Evolutionary conservation across 2,329 filamentous ascomycete genomes (phyloP).

Genomic region (Aspergillus sojae): DNA sequence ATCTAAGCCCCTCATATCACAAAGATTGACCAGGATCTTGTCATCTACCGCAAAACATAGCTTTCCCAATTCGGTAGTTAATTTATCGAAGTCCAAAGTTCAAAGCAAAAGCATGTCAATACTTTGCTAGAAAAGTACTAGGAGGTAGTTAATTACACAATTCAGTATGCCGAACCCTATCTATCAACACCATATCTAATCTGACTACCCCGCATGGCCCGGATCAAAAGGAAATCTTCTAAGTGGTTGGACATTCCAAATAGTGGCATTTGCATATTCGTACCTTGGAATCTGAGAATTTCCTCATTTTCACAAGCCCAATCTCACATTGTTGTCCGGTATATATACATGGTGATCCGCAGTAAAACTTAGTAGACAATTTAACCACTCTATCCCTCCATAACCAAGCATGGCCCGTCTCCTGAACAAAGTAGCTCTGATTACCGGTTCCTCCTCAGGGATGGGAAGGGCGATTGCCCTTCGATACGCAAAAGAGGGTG

Average conservation of each 20-base stretch:
- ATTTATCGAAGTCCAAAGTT: too few species aligned
- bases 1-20: too few species aligned
- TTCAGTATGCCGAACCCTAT: background rate
- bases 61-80: too few species aligned
- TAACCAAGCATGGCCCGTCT: constrained; percentile 21
- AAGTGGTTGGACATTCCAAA: background rate
- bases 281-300: background rate
- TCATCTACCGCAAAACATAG: too few species aligned
- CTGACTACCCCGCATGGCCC: background rate
- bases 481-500: constrained; percentile 44
- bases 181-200: background rate
- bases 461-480: constrained; percentile 51
- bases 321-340: background rate
- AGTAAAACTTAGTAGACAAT: background rate
- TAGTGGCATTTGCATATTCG: background rate
- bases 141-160: too few species aligned
- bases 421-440: constrained; percentile 40
- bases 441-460: constrained; percentile 52
- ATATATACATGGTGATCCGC: background rate
- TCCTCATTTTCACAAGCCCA: background rate
- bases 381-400: background rate
- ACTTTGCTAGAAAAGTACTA: too few species aligned
- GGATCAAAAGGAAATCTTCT: background rate
- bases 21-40: too few species aligned
- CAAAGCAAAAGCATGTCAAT: too few species aligned